Evolutionary conservation across 2,329 filamentous ascomycete species (phyloP).

Genomic region (Ophiostoma australiae): DNA sequence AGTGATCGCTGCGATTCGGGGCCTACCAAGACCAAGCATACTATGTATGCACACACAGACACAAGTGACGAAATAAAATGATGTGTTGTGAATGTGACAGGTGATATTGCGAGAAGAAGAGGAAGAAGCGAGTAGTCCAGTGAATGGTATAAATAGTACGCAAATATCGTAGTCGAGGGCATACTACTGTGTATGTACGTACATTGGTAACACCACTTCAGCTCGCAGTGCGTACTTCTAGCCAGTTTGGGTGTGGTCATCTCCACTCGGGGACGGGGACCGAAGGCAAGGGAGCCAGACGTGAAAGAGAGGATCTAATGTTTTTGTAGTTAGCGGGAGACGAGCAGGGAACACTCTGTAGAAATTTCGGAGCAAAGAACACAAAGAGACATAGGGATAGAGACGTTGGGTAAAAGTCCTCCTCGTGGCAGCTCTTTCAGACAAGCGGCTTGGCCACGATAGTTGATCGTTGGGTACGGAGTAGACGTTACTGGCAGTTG

Average conservation of each 20-base stretch:
- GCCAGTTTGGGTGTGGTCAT: constrained; percentile 3
- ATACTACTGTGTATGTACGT: too few species aligned
- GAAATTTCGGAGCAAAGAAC: not conserved
- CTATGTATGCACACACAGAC: not conserved
- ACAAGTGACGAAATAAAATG: not conserved
- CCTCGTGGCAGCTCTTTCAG: not conserved
- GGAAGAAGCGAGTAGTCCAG: not conserved
- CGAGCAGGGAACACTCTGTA: too few species aligned
- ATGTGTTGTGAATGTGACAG: not conserved
- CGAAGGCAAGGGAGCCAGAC: constrained; percentile 4
- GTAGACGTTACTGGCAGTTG: too few species aligned
- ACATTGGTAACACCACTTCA: too few species aligned
- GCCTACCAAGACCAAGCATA: not conserved
- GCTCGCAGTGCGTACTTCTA: not conserved
- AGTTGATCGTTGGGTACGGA: not conserved
- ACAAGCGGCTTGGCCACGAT: not conserved
- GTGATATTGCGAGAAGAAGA: not conserved
- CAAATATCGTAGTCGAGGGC: too few species aligned
- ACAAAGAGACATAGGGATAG: not conserved
- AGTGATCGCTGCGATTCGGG: not conserved
- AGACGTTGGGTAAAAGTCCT: not conserved
- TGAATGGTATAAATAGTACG: too few species aligned
- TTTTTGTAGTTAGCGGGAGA: too few species aligned
- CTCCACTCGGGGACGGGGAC: constrained; percentile 3
- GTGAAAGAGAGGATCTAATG: not conserved